Conservation (phyloP, 148 eudicot genomes). For the Heliamphora exappendiculata region DNA sequence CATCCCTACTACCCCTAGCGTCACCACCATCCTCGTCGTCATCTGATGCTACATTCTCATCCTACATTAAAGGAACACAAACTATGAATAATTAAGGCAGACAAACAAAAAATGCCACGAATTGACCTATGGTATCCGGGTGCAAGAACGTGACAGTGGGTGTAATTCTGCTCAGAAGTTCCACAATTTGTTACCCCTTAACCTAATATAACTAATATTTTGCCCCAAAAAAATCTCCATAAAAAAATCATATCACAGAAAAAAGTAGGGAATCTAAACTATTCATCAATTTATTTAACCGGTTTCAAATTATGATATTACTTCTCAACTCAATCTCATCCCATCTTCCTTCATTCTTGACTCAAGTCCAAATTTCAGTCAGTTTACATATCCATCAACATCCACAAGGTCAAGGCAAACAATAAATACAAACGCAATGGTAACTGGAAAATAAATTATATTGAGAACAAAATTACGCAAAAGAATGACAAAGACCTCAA, state of each 20-base stretch:
- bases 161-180: background rate
- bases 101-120: background rate
- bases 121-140: background rate
- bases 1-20: slow-evolving; percentile 8
- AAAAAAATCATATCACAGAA: background rate
- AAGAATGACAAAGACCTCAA: background rate
- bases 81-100: background rate
- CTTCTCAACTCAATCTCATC: slow-evolving; percentile 1
- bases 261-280: background rate
- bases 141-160: background rate
- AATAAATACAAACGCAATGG: background rate
- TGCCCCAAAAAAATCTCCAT: background rate
- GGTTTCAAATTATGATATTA: background rate
- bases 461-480: background rate
- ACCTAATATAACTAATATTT: background rate
- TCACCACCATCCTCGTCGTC: slow-evolving; percentile 43
- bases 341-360: background rate
- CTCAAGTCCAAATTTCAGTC: background rate
- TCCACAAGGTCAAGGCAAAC: background rate
- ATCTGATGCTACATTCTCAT: slow-evolving; percentile 75
- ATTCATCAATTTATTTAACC: background rate
- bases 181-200: background rate
- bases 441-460: background rate
- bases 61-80: slow-evolving; percentile 34
- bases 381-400: background rate